Evolutionary conservation across 768 basidiomycete genomes (phyloP).

Genomic region (Austroboletus eburneus): DNA sequence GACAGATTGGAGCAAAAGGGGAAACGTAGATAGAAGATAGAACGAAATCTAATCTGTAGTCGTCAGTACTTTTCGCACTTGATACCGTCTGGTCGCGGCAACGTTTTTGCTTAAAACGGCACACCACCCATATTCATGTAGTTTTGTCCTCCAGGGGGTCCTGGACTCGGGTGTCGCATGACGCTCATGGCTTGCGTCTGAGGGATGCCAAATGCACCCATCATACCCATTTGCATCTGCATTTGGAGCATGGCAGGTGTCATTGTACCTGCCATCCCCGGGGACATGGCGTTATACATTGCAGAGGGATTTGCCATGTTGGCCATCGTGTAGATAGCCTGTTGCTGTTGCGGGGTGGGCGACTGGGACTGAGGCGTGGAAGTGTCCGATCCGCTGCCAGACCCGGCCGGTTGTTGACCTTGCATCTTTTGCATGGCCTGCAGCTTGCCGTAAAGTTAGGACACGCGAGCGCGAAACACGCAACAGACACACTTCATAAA

Average conservation of each 20-base stretch:
- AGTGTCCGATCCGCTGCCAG: constrained; percentile 25
- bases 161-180: constrained; percentile 77
- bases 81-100: not conserved
- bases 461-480: not conserved
- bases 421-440: constrained; percentile 79
- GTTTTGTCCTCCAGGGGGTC: constrained; percentile 43
- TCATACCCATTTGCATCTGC: constrained; percentile 48
- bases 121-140: constrained; percentile 43
- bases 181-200: constrained; percentile 77
- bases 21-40: constrained; percentile 8
- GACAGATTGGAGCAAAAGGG: constrained; percentile 16
- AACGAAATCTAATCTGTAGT: constrained; percentile 27
- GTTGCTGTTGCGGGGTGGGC: constrained; percentile 41
- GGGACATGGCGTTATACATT: constrained; percentile 30
- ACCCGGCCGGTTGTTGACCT: constrained; percentile 25
- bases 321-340: constrained; percentile 42
- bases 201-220: constrained; percentile 47
- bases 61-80: constrained; percentile 11
- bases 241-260: constrained; percentile 37
- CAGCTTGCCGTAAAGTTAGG: constrained; percentile 42
- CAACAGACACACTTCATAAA: constrained; percentile 65
- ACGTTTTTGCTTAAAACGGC: constrained; percentile 24
- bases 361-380: constrained; percentile 37
- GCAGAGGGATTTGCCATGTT: constrained; percentile 46
- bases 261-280: constrained; percentile 27